phyloP scores from a whole-genome alignment of 768 basidiomycete genomes.

The Suillus subalutaceus region DNA sequence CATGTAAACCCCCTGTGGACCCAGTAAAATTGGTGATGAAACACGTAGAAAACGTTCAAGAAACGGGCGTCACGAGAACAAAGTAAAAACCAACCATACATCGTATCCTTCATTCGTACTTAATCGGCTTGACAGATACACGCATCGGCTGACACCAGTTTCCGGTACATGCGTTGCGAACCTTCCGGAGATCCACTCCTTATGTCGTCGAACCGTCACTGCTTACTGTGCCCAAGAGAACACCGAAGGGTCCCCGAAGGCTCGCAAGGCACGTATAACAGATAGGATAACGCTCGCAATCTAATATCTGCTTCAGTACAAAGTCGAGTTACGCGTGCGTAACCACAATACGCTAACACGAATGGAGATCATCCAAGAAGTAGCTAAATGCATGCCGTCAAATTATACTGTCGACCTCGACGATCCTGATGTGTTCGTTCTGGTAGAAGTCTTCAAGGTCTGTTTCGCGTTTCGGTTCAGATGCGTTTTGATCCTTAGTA shows the following conservation, averaged over 20 bases:
- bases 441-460: constrained; percentile 86
- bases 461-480: constrained; percentile 17
- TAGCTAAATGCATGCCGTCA: constrained; percentile 72
- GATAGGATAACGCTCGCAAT: background rate
- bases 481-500: background rate
- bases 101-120: background rate
- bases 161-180: constrained; percentile 69
- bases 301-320: constrained; percentile 55
- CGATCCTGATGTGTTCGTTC: constrained; percentile 70
- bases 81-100: constrained; percentile 42
- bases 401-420: constrained; percentile 69
- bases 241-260: constrained; percentile 29
- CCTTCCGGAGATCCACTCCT: constrained; percentile 63
- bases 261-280: constrained; percentile 47
- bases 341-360: constrained; percentile 76
- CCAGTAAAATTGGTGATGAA: constrained; percentile 70
- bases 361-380: constrained; percentile 59
- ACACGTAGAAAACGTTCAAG: constrained; percentile 63
- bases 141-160: constrained; percentile 73
- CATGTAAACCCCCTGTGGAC: constrained; percentile 77
- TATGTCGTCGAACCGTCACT: constrained; percentile 59
- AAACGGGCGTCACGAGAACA: constrained; percentile 66
- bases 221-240: constrained; percentile 53
- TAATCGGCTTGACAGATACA: constrained; percentile 47
- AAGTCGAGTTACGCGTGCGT: constrained; percentile 74